A percentile compares a stretch with the other conserved stretches of the same genome.
These are phyloP conservation scores for Bacterosira constricta DNA, from an alignment of 108 stramenopile genomes.

Conservation along the genomic window DNA sequence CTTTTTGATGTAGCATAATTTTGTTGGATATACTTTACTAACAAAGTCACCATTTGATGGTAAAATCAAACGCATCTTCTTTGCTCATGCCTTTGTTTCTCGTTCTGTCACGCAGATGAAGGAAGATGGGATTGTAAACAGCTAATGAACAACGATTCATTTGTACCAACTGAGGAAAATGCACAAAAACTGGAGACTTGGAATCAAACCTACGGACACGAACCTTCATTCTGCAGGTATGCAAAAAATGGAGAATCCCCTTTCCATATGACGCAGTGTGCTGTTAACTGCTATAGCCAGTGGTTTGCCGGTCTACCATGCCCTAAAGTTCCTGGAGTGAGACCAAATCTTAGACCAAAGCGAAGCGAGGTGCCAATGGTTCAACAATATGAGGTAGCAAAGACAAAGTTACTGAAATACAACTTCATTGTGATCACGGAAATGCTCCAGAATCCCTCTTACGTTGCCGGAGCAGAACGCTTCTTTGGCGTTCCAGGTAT, in stretches of 20 bases:
- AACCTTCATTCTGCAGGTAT: neutral
- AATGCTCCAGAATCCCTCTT: conserved; percentile 24
- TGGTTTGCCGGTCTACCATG: conserved; percentile 2
- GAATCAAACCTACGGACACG: conserved; percentile 28
- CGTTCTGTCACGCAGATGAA: conserved; percentile 9
- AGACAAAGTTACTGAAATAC: conserved; percentile 23
- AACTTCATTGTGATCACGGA: conserved; percentile 47
- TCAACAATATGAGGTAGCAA: conserved; percentile 22
- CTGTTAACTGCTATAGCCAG: conserved; percentile 11
- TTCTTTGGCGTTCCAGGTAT: conserved; percentile 40
- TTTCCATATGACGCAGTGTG: conserved; percentile 23
- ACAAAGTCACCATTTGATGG: too few relatives aligned
- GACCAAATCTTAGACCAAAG: too few relatives aligned
- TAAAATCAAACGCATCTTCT: too few relatives aligned
- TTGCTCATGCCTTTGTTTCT: neutral
- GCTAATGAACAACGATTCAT: conserved; percentile 14
- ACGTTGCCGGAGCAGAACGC: conserved; percentile 33
- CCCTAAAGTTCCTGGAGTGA: neutral
- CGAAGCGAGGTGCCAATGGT: neutral
- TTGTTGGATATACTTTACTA: too few relatives aligned
- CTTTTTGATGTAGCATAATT: neutral
- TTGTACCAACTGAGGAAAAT: conserved; percentile 32
- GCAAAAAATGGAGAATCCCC: neutral
- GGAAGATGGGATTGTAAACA: conserved; percentile 36
- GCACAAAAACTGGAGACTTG: conserved; percentile 16